Base-by-base conservation (phyloP, 1,284 basidiomycete genomes). In the Golubevia sp. region DNA sequence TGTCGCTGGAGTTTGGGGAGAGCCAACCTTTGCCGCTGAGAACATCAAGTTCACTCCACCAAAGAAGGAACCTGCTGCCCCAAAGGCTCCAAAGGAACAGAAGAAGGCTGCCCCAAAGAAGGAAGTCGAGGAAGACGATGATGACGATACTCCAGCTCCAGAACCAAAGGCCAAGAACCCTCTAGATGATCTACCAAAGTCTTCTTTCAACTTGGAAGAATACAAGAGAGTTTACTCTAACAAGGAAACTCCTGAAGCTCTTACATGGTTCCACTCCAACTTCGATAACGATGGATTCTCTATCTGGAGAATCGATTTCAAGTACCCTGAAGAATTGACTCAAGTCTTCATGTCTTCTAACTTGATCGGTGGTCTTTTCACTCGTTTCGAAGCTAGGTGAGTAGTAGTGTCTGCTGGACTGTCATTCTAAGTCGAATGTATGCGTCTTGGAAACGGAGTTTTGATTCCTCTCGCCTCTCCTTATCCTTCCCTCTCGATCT, bases 191-290 rank as follows among this genome's bases (percentile, higher is more conserved):
- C 89, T 97, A 62, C 93, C 95, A 74, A 96, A 96, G 87, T 93
- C 92, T 20, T 86, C 88, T 15, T 92, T 97, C 87, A 94, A 94
- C 87, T 90, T 98, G 63, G 95, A 98, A 85, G 94, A 97, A 86
- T 97, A 93, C 92, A 98, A 98, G 87, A 90, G 94, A 59, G 91
- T 92, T 64, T 98, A 98, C 88, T 97, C 94, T 76, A 98, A 98
- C 91, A 91, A 91, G 86, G 95, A 97, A 62, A 97, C 95, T 48
- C 90, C 83, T 93, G 70, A 67, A 69, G 73, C 77, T 56, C 60
- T 83, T 68, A 67, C 84, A 61, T 71, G 72, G 66, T 69, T 77
- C 61, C 68, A 74, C 49, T 62, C 68, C 79, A 93, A 94, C 88
- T 94, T 90, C 85, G 95, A 97, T 88, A 85, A 88, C 68, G 89